Conservation (phyloP, 306 rosid species). For the Cicer chorassanicum region DNA sequence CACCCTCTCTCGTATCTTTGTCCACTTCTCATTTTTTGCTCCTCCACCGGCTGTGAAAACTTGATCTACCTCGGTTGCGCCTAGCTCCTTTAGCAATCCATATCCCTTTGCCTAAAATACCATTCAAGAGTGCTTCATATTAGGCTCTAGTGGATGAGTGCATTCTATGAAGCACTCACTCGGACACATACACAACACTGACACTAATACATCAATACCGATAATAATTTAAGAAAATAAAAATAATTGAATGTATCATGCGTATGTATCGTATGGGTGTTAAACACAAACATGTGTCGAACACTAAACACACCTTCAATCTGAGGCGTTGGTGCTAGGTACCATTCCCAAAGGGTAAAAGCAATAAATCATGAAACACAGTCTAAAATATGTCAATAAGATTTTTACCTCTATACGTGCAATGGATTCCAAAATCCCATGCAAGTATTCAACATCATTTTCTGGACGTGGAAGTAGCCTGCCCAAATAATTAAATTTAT, state of each 20-base stretch:
- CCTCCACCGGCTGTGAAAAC: conserved; percentile 91
- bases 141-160: conserved; percentile 18
- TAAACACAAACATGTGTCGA: too few species aligned
- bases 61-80: conserved; percentile 74
- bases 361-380: conserved; percentile 21
- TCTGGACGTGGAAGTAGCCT: conserved; percentile 89
- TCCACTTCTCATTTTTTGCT: conserved; percentile 81
- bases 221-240: too few species aligned
- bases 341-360: not conserved
- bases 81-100: conserved; percentile 69
- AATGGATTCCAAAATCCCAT: conserved; percentile 89
- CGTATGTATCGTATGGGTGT: too few species aligned
- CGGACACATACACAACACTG: too few species aligned
- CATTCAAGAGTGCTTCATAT: conserved; percentile 36
- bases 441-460: conserved; percentile 74
- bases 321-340: too few species aligned
- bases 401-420: conserved; percentile 85
- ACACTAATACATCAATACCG: too few species aligned
- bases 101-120: conserved; percentile 75
- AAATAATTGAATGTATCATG: too few species aligned
- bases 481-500: conserved; percentile 42
- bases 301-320: too few species aligned
- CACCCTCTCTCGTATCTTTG: conserved; percentile 77
- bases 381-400: conserved; percentile 10
- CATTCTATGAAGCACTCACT: not conserved